A percentile compares a stretch with the other conserved stretches of the same genome.
These are phyloP conservation scores for Trichophyton benhamiae DNA, from an alignment of 2,329 filamentous ascomycete genomes.

Conservation along the genomic window DNA sequence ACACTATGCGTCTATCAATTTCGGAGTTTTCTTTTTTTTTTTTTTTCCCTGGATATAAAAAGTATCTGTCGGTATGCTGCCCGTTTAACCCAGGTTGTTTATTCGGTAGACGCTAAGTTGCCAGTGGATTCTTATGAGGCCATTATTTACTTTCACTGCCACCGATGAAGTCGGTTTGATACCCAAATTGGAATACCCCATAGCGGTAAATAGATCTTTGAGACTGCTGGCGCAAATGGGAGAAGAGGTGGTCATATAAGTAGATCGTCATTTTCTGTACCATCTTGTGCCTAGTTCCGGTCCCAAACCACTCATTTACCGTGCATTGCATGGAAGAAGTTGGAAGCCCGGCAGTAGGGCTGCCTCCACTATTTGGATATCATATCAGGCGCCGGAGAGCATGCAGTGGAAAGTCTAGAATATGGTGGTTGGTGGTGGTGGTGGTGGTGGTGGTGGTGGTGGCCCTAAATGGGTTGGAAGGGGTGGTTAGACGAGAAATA, in stretches of 20 bases:
- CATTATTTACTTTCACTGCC: too few relatives aligned
- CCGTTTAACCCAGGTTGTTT: too few relatives aligned
- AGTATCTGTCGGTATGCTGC: too few relatives aligned
- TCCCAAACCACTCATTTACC: not conserved
- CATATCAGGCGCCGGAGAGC: not conserved
- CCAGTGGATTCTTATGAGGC: too few relatives aligned
- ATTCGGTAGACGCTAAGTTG: too few relatives aligned
- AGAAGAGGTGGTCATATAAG: not conserved
- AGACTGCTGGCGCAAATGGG: not conserved
- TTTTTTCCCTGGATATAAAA: too few relatives aligned
- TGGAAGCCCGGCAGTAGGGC: not conserved
- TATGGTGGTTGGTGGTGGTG: not conserved
- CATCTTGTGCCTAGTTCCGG: not conserved
- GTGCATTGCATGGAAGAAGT: not conserved
- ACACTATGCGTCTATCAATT: too few relatives aligned
- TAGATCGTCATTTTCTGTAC: not conserved
- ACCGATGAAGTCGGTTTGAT: too few relatives aligned
- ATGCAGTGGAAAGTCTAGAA: not conserved
- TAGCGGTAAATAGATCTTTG: not conserved
- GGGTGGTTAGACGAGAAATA: not conserved
- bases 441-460: not conserved
- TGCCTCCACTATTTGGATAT: not conserved
- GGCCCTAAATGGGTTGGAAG: not conserved
- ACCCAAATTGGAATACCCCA: too few relatives aligned
- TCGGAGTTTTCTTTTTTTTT: too few relatives aligned